Evolutionary conservation across 108 stramenopile genomes (phyloP), one percentile per base, ranked within the genome.

Genomic region (Skeletonema grethae): DNA sequence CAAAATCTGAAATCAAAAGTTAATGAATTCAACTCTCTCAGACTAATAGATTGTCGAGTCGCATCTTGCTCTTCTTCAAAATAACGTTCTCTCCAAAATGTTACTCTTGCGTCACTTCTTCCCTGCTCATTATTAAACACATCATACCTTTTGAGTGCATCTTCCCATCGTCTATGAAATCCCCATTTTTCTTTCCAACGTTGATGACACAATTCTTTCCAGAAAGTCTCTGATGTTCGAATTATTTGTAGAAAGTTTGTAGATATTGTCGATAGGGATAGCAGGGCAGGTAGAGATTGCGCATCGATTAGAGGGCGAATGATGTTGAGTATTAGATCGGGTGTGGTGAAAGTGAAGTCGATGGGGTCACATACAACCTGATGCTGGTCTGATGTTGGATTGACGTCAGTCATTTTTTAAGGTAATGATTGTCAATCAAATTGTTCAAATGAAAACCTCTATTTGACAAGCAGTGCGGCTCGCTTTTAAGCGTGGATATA

Each of bases 21-120:
- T 50, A 76, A 53, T 39, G 36, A 46, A 61, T 86, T 84, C 15
- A 93, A 63, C 50, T 93, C 91, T 57, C 85, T 79, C 64, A 86
- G 83, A n/a, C 84, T 31, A 45, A 90, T 72, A 36, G 34, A 15
- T 1, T 35, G 8, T 43, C 61, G 58, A 28, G 45, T 62, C 0
- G 67, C 60, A 68, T 68, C 66, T 55, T 56, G 58, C 43, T 76
- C 75, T 56, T 76, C 67, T 32, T 34, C 16, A 31, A 55, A 61
- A 24, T 76, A 76, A 0, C 75, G 59, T 36, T 35, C 16, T 36
- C 64, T 68, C 75, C 75, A 76, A 18, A 76, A 68, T 16, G 28
- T 46, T 61, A 32, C 12, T 32, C 59, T 59, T 3, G 20, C 4
- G 22, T 15, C 15, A 28, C 48, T 30, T 3, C 10, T 39, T 12